A percentile compares a stretch with the other conserved stretches of the same genome.
Evolutionary conservation across 23 red algal species (phyloP).

Genomic region (Agarophyton chilense): DNA sequence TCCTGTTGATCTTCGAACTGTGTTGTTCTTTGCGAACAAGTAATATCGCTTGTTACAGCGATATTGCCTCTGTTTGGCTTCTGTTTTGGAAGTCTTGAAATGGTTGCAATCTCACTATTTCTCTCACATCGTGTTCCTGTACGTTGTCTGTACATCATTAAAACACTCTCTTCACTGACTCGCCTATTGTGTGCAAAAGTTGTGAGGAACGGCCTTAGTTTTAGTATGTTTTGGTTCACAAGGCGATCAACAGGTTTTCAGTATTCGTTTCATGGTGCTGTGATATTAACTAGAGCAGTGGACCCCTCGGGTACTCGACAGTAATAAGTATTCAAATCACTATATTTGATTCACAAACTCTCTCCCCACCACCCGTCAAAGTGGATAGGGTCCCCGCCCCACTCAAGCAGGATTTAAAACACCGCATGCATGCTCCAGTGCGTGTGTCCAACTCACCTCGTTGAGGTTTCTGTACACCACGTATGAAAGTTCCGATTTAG

Average conservation of each 20-base stretch:
- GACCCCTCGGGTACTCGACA: not conserved
- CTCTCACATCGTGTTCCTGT: not conserved
- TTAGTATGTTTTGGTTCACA: not conserved
- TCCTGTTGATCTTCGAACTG: no score
- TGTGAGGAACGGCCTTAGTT: not conserved
- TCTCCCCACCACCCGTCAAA: not conserved
- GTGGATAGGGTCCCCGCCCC: not conserved
- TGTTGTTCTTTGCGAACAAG: no score
- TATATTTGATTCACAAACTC: not conserved
- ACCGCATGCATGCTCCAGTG: no score
- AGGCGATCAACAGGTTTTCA: not conserved
- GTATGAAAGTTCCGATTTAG: no score
- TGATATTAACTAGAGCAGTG: not conserved
- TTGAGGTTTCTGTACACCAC: no score
- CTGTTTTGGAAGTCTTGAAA: not conserved
- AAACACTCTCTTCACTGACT: not conserved
- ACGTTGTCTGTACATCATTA: conserved; percentile 1
- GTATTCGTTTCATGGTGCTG: not conserved
- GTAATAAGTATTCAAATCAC: not conserved
- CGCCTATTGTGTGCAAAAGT: not conserved
- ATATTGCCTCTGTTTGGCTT: not conserved
- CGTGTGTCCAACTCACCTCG: no score
- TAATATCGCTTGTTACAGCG: not conserved
- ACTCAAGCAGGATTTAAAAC: not conserved
- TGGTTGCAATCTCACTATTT: conserved; percentile 10